Evolutionary conservation across 1,139 yeast genomes (phyloP).

Genomic region (Candida sp.): DNA sequence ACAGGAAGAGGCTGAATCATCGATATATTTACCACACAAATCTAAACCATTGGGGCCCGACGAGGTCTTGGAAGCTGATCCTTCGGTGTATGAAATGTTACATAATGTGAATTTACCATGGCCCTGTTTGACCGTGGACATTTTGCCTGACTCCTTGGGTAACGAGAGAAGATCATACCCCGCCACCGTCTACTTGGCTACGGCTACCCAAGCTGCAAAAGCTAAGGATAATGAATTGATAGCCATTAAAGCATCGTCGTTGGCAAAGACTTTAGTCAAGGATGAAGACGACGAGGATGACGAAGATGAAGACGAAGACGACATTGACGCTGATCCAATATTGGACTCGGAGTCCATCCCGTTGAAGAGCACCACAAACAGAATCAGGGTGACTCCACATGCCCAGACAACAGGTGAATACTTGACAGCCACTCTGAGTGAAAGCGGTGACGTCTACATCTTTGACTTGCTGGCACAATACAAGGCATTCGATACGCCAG

Average conservation of each 20-base stretch:
- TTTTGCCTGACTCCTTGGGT: constrained; percentile 87
- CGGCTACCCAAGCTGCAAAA: constrained; percentile 94
- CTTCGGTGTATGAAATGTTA: constrained; percentile 94
- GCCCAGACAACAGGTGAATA: constrained; percentile 80
- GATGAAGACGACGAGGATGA: constrained; percentile 77
- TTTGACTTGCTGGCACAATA: constrained; percentile 80
- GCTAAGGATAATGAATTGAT: constrained; percentile 88
- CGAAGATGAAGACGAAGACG: constrained; percentile 70
- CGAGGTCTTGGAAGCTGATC: constrained; percentile 97
- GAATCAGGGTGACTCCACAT: constrained; percentile 86
- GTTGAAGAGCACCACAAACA: constrained; percentile 82
- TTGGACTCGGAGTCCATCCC: constrained; percentile 85
- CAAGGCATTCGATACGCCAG: constrained; percentile 89
- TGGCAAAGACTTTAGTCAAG: constrained; percentile 83
- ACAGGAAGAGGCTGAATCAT: constrained; percentile 31
- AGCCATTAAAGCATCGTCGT: constrained; percentile 80
- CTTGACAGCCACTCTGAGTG: constrained; percentile 87
- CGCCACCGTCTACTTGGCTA: constrained; percentile 81
- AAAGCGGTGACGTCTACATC: constrained; percentile 86
- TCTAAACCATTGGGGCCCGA: constrained; percentile 93
- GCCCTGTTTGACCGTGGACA: constrained; percentile 95
- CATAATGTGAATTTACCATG: constrained; percentile 95
- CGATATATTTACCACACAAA: constrained; percentile 82
- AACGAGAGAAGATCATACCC: constrained; percentile 90
- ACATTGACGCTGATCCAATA: constrained; percentile 74